Percentiles rank a stretch among this genome's conserved stretches.
Conservation (phyloP, 305 asterid species). For the Fraxinus floribunda region DNA sequence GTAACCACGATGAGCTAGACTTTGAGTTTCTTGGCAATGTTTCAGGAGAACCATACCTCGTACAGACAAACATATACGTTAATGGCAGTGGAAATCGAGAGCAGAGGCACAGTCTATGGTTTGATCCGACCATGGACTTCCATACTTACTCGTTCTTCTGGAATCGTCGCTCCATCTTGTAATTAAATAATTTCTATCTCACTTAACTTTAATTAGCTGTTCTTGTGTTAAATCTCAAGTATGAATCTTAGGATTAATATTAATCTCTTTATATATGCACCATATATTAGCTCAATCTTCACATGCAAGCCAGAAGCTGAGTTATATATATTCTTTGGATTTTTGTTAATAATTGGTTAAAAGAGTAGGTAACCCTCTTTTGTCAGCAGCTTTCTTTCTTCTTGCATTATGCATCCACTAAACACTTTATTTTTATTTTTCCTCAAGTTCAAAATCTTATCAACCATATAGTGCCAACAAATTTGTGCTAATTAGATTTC, state of each 20-base stretch:
- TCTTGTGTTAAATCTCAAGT: not conserved
- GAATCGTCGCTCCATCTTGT: conserved; percentile 47
- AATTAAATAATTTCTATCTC: not conserved
- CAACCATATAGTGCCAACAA: not conserved
- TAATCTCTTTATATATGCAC: not conserved
- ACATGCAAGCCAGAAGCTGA: not conserved
- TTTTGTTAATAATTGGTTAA: not conserved
- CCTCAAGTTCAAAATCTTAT: not conserved
- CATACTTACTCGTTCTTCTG: conserved; percentile 51
- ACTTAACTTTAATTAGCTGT: not conserved
- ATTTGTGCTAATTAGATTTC: not conserved
- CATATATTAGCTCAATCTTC: not conserved
- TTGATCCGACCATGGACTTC: conserved; percentile 47
- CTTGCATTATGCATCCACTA: not conserved
- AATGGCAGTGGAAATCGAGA: conserved; percentile 51
- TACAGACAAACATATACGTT: conserved; percentile 51
- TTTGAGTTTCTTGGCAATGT: conserved; percentile 52
- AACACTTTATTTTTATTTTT: too few relatives aligned
- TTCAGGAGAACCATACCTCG: conserved; percentile 49
- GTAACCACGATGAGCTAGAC: conserved; percentile 52
- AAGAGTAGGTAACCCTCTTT: not conserved
- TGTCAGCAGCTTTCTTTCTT: not conserved
- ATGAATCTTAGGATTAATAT: not conserved
- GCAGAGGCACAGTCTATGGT: conserved; percentile 51
- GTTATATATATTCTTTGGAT: not conserved